Base-by-base conservation (phyloP, 305 asterid species). In the Fraxinus angustifolia region DNA sequence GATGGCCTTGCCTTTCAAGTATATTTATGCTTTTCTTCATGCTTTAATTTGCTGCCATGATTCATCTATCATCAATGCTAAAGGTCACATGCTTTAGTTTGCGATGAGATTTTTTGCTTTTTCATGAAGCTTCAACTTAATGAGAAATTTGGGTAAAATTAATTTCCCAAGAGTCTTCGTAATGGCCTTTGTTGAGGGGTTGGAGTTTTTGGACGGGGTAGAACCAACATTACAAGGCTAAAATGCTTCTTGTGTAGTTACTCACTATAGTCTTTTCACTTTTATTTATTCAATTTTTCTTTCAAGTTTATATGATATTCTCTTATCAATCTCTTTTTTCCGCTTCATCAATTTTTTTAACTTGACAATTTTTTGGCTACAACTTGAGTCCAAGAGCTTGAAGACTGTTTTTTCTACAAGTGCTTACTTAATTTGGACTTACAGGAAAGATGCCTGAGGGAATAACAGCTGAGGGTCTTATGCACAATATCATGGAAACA, bases 401-500 rank as follows among this genome's bases (percentile, higher is more conserved):
- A 73, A 6, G 71, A 76, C 8, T 23, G 50, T 58, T 75, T 75
- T 19, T 28, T 23, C 11, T 6, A 35, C 45, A 58, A 76, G 7
- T 10, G 50, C 60, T 74, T 78, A 8, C 14, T 70, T 17, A 70
- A 31, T 31, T 17, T 72, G 1, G 8, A 45, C 2, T 77, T 71
- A 33, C 78, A 82, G 87, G 75, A 84, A 80, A 70, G 84, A 91
- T 94, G 97, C 90, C 97, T 16, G 96, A 94, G 87, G 95, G 93
- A 73, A 93, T 88, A 60, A 85, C 91, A 79, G 86, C 96, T 1
- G 93, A 93, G 83, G 80, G 84, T 75, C 90, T 94, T 35, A 77
- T 93, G 86, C 86, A 74, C 86, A 91, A 93, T 82, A 84, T 94
- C 85, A 86, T 79, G 94, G 97, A 89, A 7, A 84, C 90, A 38